Conservation (phyloP, 331 rosid species). For the Malus hybrid region DNA sequence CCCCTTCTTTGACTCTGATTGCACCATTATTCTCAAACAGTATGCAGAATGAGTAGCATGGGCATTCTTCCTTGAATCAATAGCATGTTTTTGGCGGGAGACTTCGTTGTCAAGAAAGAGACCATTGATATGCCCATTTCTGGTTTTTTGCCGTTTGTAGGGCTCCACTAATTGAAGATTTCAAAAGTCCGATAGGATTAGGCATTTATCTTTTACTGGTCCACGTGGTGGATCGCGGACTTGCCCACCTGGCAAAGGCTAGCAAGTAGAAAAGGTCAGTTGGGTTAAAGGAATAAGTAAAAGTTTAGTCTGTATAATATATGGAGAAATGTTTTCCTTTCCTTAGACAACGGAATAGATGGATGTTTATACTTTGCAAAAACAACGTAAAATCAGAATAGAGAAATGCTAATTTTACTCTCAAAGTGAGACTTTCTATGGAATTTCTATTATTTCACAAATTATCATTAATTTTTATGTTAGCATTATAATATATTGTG, state of each 20-base stretch:
- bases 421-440: no score
- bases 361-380: background rate
- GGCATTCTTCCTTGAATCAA: conserved; percentile 7
- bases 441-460: fast-evolving
- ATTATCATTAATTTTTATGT: no score
- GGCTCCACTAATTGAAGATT: conserved; percentile 55
- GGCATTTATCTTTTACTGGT: background rate
- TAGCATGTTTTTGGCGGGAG: conserved; percentile 50
- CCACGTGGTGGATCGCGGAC: conserved; percentile 28
- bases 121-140: conserved; percentile 32
- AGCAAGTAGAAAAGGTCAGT: background rate
- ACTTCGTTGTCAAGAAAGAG: conserved; percentile 45
- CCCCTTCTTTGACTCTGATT: no score
- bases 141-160: conserved; percentile 16
- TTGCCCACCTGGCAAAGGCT: conserved; percentile 35
- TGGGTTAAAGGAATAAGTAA: background rate
- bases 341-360: background rate
- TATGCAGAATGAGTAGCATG: background rate
- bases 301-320: background rate
- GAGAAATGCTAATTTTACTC: no score
- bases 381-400: no score
- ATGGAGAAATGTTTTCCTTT: background rate
- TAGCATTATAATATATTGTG: no score
- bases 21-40: no score
- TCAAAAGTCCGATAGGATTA: conserved; percentile 32